Evolutionary conservation across 495 filamentous ascomycete species (phyloP), one percentile per base, ranked within the genome.

Genomic region (Pyronema domesticum): DNA sequence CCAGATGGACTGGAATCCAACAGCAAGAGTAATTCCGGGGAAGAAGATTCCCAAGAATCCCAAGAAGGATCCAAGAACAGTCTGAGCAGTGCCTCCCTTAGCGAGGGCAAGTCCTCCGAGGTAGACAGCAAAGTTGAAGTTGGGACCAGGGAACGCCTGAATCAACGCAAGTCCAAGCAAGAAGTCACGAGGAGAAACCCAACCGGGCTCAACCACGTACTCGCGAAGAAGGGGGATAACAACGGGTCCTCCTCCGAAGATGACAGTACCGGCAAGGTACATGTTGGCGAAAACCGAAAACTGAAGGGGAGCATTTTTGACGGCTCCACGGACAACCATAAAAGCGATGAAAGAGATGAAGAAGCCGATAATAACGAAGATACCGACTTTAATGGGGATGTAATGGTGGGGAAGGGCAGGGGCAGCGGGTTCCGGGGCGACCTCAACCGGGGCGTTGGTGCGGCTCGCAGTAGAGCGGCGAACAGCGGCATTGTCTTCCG

Each of bases 41-140:
- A 73, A 45, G 55, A 87, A 93, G 53, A 89, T 93, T 1, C 76
- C 84, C 0, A 86, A 9, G 55, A 70, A 81, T 5, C 73, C 80
- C n/a, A 89, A 56, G 0, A 84, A 15, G 0, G 85, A 82, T 8
- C 80, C 80, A 17, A 76, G 48, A 42, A 74, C 61, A 3, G 76
- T 65, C 79, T 37, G 77, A 80, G 44, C 73, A 37, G 56, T 61
- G 1, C 68, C 51, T 0, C 66, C 64, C 11, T 42, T 53, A 6
- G 65, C 64, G 11, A 71, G 61, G 0, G 83, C 75, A 0, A 89
- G 69, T 5, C 74, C 68, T 19, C 86, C 84, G 10, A 89, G 73
- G 59, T 80, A 89, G 11, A 89, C 82, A 3, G 81, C 83, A 60
- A 89, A 88, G 65, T 89, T 93, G 76, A 89, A 89, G 65, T 93